Evolutionary conservation across 2,329 filamentous ascomycete genomes (phyloP).

Genomic region (Aureobasidium sp.): DNA sequence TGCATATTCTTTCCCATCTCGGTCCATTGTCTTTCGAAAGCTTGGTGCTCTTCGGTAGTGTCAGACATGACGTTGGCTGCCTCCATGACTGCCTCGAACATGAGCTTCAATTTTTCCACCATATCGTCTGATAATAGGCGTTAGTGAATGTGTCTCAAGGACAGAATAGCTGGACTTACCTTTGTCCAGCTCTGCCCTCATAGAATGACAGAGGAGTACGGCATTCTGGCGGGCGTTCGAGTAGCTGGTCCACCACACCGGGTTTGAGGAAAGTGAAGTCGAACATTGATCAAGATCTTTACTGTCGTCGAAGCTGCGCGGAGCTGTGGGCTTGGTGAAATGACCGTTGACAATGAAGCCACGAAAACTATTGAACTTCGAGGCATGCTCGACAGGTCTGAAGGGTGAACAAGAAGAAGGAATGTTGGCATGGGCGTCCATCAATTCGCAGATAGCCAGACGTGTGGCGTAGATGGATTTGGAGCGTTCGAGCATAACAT

Average conservation of each 20-base stretch:
- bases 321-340: constrained; percentile 13
- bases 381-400: constrained; percentile 31
- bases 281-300: constrained; percentile 44
- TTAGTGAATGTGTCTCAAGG: neutral
- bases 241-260: constrained; percentile 56
- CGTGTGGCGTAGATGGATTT: constrained; percentile 53
- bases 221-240: constrained; percentile 54
- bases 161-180: constrained; percentile 25
- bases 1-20: constrained; percentile 8
- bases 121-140: neutral
- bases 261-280: constrained; percentile 42
- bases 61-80: neutral
- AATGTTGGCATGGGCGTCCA: constrained; percentile 38
- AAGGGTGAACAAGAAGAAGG: constrained; percentile 45
- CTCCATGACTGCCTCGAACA: constrained; percentile 3
- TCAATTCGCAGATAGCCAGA: constrained; percentile 55
- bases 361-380: constrained; percentile 20
- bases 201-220: constrained; percentile 52
- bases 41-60: neutral
- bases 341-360: constrained; percentile 18
- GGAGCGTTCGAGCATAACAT: constrained; percentile 32
- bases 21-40: neutral
- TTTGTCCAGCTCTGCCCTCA: constrained; percentile 49
- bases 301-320: constrained; percentile 19
- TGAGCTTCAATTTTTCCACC: constrained; percentile 4